phyloP scores from a whole-genome alignment of 192 early-diverging fungal genomes.

The Pilobolus umbonatus region DNA sequence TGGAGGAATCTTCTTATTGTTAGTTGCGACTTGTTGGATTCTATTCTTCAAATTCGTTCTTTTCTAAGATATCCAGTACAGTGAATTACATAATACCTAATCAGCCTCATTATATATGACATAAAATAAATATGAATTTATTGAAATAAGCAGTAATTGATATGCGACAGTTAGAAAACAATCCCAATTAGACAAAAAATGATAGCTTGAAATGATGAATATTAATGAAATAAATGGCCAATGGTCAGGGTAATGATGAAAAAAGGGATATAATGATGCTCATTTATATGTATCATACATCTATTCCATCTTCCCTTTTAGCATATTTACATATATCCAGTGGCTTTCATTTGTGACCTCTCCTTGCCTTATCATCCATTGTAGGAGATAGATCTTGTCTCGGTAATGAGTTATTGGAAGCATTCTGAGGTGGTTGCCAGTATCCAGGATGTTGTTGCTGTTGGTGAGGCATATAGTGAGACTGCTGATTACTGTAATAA shows the following conservation, averaged over 20 bases:
- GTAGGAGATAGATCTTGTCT: conserved; percentile 4
- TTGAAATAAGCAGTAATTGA: too few relatives aligned
- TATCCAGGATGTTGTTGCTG: conserved; percentile 6
- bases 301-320: background rate
- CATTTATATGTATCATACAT: too few relatives aligned
- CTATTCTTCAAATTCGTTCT: conserved; percentile 25
- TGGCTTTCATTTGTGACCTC: background rate
- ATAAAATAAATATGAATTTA: too few relatives aligned
- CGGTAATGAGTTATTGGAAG: too few relatives aligned
- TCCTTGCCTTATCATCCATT: conserved; percentile 1
- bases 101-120: too few relatives aligned
- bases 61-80: too few relatives aligned
- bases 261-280: too few relatives aligned
- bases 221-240: background rate
- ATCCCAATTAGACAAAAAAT: background rate
- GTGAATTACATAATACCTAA: too few relatives aligned
- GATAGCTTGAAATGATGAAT: background rate
- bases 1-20: conserved; percentile 5
- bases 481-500: conserved; percentile 14
- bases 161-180: too few relatives aligned
- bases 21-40: conserved; percentile 18
- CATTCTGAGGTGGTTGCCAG: background rate
- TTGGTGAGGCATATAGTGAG: conserved; percentile 17
- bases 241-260: too few relatives aligned
- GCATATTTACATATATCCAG: background rate